Percentiles rank a stretch among this genome's conserved stretches.
phyloP scores from a whole-genome alignment of 306 rosid genomes.

The Trichosanthes cucumerina region DNA sequence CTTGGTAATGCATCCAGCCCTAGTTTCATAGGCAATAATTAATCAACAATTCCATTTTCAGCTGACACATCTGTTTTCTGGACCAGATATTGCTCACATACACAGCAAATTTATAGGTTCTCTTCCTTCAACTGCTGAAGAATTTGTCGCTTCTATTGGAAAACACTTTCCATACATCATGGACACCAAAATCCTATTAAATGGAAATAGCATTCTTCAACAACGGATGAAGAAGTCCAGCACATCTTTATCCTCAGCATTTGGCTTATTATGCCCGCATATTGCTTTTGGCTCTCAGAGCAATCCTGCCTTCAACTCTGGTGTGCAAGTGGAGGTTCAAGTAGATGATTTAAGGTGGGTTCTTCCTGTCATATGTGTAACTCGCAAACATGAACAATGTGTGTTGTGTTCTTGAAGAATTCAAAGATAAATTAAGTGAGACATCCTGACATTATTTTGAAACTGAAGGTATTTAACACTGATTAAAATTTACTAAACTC shows the following conservation, averaged over 20 bases:
- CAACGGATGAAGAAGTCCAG: constrained; percentile 54
- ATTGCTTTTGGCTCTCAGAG: constrained; percentile 43
- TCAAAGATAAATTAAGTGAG: background rate
- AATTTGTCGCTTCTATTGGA: constrained; percentile 63
- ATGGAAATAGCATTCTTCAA: constrained; percentile 40
- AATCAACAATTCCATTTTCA: constrained; percentile 13
- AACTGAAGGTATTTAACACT: background rate
- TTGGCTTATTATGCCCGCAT: constrained; percentile 69
- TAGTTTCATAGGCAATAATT: background rate
- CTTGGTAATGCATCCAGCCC: constrained; percentile 41
- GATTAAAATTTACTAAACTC: background rate
- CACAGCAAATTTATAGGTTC: constrained; percentile 73
- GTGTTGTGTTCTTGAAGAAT: background rate
- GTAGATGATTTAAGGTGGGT: constrained; percentile 74
- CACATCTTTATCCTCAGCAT: constrained; percentile 69
- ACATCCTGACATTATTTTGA: background rate
- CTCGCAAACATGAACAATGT: background rate
- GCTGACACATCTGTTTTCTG: constrained; percentile 19
- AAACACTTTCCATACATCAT: constrained; percentile 57
- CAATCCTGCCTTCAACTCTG: constrained; percentile 19
- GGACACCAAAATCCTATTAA: constrained; percentile 81
- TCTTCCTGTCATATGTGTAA: constrained; percentile 6
- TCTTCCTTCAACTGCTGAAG: constrained; percentile 70
- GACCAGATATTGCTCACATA: constrained; percentile 76
- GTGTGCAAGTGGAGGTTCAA: constrained; percentile 66